Percentiles rank a stretch among this genome's conserved stretches.
These are phyloP conservation scores for Pseudohalonectria lignicola DNA, from an alignment of 2,329 filamentous ascomycete genomes.

Conservation along the genomic window DNA sequence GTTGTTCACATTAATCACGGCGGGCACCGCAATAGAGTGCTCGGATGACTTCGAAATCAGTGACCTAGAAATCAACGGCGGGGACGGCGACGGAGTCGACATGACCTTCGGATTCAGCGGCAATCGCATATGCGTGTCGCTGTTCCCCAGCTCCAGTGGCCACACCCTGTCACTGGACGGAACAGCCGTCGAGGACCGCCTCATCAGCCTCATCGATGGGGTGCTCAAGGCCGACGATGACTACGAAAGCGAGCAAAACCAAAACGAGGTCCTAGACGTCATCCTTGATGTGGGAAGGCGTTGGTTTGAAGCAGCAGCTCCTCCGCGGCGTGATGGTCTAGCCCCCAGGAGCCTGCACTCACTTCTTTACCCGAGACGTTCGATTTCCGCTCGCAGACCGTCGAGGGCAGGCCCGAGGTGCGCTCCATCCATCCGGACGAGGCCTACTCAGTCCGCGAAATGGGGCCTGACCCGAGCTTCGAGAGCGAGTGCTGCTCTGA, in stretches of 20 bases:
- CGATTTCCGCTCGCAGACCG: no score
- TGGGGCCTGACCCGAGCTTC: not conserved
- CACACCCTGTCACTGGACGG: not conserved
- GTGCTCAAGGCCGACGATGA: not conserved
- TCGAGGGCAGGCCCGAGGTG: no score
- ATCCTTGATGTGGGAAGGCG: no score
- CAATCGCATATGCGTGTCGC: conserved; percentile 18
- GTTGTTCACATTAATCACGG: no score
- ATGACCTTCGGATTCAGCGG: conserved; percentile 1
- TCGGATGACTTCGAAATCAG: not conserved
- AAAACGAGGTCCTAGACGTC: not conserved
- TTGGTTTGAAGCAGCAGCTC: no score
- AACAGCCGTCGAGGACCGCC: not conserved
- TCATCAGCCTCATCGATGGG: not conserved
- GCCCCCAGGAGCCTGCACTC: no score
- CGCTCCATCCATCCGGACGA: no score
- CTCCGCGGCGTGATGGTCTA: no score
- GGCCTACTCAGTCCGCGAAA: no score
- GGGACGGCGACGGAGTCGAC: not conserved
- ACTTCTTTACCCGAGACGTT: no score
- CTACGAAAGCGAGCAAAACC: conserved; percentile 4
- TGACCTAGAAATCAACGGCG: not conserved
- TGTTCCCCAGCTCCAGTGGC: not conserved
- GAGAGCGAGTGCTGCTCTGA: not conserved
- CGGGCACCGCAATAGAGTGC: not conserved